phyloP scores from a whole-genome alignment of 192 early-diverging fungal species.

The Backusella circina region DNA sequence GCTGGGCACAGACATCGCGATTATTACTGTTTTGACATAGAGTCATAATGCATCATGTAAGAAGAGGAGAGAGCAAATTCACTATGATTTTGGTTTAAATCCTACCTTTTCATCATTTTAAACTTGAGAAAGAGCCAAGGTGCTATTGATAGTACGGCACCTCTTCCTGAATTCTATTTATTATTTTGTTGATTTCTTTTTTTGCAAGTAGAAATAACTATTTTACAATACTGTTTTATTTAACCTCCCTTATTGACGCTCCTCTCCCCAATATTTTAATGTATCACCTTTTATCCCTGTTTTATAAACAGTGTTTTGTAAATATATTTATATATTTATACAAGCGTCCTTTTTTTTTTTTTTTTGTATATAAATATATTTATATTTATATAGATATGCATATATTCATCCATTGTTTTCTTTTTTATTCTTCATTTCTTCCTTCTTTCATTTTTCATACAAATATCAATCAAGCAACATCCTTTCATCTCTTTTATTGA shows the following conservation, averaged over 20 bases:
- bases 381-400: background rate
- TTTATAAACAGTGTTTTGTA: background rate
- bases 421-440: background rate
- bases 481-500: background rate
- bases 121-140: background rate
- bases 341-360: background rate
- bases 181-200: background rate
- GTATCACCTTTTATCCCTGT: slow-evolving; percentile 4
- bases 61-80: background rate
- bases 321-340: slow-evolving; percentile 4
- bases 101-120: background rate
- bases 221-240: background rate
- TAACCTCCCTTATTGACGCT: slow-evolving; percentile 4
- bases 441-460: background rate
- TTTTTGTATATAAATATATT: background rate
- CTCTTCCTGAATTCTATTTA: background rate
- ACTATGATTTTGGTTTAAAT: background rate
- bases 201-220: background rate
- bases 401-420: background rate
- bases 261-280: background rate
- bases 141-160: background rate
- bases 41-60: background rate
- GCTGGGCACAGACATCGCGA: background rate
- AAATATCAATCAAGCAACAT: background rate
- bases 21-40: background rate